Evolutionary conservation across 208 protist genomes (phyloP), one percentile per base, ranked within the genome.

Genomic region (Histomonas meleagridis): DNA sequence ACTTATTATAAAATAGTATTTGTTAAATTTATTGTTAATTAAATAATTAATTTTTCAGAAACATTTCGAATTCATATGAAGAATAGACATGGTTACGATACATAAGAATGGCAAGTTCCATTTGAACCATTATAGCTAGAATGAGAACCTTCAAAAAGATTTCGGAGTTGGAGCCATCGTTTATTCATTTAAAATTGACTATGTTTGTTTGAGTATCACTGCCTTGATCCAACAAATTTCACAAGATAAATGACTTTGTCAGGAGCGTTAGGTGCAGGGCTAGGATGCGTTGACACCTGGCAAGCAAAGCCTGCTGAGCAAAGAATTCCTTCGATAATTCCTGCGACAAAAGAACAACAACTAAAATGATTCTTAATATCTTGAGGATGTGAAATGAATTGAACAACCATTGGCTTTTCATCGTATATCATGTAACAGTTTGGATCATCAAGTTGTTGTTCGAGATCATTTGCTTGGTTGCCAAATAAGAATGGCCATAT

Each of bases 361-460:
- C 40, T 86, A n/a, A 86, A 86, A 57, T 28, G 21, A 12, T 40
- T 86, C 18, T 28, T 12, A 55, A 86, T 86, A 51, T 86, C 76
- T 55, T 32, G 35, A 57, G 76, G 76, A 86, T 86, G 46, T 32
- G 76, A 86, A 16, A 86, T 86, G 55, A 38, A 86, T 16, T 43
- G 43, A 32, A 46, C 55, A 55, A 86, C 55, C 76, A 86, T 86
- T 86, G 76, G 76, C 0, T 51, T 86, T 38, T 86, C 46, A 55
- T 86, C 76, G 46, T 86, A 86, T 55, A 86, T 40, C 76, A 86
- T 86, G 26, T 86, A 86, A 46, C 76, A 86, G 46, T 40, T 86
- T 57, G 40, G 40, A 55, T 86, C 76, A 55, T 86, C 76, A 55
- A 86, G 26, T 86, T 86, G 76, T 28, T 86, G 76, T 86, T 86